Base-by-base conservation (phyloP, 257 asterid species). In the Gynochthodes officinalis region DNA sequence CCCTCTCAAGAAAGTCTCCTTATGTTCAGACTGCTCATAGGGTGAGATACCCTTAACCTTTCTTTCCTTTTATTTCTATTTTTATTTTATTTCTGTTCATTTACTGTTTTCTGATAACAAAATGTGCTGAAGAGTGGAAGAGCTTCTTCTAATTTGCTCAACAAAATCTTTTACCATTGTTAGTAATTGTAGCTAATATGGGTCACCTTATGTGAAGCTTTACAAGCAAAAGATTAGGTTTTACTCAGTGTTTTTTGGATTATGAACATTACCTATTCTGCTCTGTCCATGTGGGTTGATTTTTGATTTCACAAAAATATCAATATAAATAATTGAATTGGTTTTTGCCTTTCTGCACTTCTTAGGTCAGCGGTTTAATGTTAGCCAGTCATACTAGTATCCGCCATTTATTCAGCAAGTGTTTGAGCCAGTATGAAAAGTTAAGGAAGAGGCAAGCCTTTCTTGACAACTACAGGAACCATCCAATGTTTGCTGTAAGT, bases 351-450 rank as follows among this genome's bases (percentile, higher is more conserved):
- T 76, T 63, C 35, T 72, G 30, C 23, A 50, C 65, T 64, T 80
- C 0, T 76, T 75, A 95, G 99, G 99, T 95, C 71, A 95, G 97
- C 71, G 99, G 99, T 67, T 93, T 95, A 78, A 95, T 95, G 98
- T 87, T 95, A 66, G 99, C 99, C 70, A 95, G 99, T 81, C 97
- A 95, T 78, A 95, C 99, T 78, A 97, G 99, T 69, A 92, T 95
- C 79, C 99, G 99, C 64, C 99, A 95, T 83, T 87, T 95, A 84
- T 95, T 95, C 80, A 83, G 96, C 79, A 92, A 92, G 84, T 92
- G 97, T 71, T 83, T 95, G 94, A 89, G 93, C 88, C 99, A 95
- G 82, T 95, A 95, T 75, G 98, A 92, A 76, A 92, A 92, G 82
- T 81, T 95, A 89, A 86, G 99, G 82, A 95, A 95, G 88, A 87